Evolutionary conservation across 1,284 basidiomycete genomes (phyloP).

Genomic region (Fomes fomentarius): DNA sequence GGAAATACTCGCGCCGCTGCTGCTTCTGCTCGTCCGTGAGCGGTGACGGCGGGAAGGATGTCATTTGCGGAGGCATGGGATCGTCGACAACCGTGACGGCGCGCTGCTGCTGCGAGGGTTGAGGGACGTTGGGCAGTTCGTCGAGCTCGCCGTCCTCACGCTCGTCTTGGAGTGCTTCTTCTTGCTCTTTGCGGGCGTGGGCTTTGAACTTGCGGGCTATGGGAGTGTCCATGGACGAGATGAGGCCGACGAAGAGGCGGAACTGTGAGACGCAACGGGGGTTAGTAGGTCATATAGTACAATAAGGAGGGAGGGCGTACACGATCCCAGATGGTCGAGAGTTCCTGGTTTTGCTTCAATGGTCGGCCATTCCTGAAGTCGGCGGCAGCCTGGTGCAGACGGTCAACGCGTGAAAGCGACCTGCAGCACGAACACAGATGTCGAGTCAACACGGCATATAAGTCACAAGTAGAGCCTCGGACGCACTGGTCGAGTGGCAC

Average conservation of each 20-base stretch:
- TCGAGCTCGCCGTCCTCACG: slow-evolving; percentile 27
- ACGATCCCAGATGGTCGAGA: slow-evolving; percentile 63
- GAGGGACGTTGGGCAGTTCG: slow-evolving; percentile 17
- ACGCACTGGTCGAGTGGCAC: slow-evolving; percentile 48
- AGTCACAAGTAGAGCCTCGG: neutral
- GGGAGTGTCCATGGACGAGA: slow-evolving; percentile 38
- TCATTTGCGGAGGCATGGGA: neutral
- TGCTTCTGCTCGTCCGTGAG: slow-evolving; percentile 18
- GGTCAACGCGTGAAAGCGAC: slow-evolving; percentile 46
- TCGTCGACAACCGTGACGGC: slow-evolving; percentile 4
- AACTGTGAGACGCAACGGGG: slow-evolving; percentile 38
- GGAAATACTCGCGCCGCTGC: slow-evolving; percentile 37
- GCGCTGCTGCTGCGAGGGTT: slow-evolving; percentile 14
- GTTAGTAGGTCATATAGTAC: neutral
- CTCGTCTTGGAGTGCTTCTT: slow-evolving; percentile 10
- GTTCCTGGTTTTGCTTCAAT: slow-evolving; percentile 44
- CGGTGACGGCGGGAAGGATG: neutral
- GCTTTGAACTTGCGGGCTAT: slow-evolving; percentile 17
- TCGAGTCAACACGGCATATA: neutral
- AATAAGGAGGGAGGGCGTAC: slow-evolving; percentile 37
- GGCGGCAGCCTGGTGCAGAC: slow-evolving; percentile 54
- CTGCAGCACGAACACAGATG: slow-evolving; percentile 32
- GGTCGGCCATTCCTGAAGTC: slow-evolving; percentile 59
- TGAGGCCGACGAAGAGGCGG: slow-evolving; percentile 56
- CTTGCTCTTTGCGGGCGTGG: slow-evolving; percentile 23